Base-by-base conservation (phyloP, 306 rosid species). In the Castanospermum australe region DNA sequence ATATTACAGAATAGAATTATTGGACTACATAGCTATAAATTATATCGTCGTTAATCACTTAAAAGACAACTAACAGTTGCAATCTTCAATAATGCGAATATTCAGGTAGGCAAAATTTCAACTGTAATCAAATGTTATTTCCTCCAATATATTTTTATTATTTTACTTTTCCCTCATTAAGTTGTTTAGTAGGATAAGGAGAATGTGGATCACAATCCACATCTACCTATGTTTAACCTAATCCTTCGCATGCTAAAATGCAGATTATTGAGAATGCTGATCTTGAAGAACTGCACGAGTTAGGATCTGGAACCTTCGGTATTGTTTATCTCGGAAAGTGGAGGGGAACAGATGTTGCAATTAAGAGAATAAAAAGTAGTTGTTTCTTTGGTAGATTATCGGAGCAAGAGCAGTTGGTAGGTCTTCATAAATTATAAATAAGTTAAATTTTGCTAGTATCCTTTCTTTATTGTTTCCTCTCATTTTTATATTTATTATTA, bases 341-440 rank as follows among this genome's bases (percentile, higher is more conserved):
- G 99, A 93, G 99, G 83, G 99, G 99, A 77, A 93, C 99, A 10
- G 99, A 91, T 84, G 91, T 96, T 77, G 99, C 99, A 41, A 93
- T 93, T 75, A 96, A 96, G 88, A 92, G 97, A 84, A 91, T 91
- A 36, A 93, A 91, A 84, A 93, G 88, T 84, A 93, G 99, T 80
- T 96, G 99, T 81, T 96, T 96, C 69, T 77, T 97, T 6, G 94
- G 94, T 38, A 84, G 91, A 73, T 66, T 89, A 75, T 90, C 97
- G 2, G 99, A 96, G 87, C 99, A 96, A 91, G 98, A 90, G 54
- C 97, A 88, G 55, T 44, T 96, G 95, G 98, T 93, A 74, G 81
- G 96, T 84, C 39, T 55, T 77, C 55, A 82, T 67, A 57, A 45
- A 28, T 47, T 80, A 33, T 63, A 50, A 71, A 13, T 41, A 51